phyloP scores from a whole-genome alignment of 176 grass and related monocot genomes.

The Paspalum notatum region DNA sequence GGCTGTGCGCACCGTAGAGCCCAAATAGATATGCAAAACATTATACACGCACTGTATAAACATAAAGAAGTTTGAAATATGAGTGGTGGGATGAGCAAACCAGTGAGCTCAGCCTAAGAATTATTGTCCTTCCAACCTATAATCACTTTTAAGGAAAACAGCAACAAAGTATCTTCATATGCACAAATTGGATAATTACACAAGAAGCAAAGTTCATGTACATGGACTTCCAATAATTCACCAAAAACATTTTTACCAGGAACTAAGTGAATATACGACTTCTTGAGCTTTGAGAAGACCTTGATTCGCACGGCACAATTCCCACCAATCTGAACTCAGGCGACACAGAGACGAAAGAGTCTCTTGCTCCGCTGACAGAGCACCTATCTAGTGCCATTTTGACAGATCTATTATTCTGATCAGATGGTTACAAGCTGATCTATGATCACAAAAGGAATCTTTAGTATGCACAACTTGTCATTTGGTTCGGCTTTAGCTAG shows the following conservation, averaged over 20 bases:
- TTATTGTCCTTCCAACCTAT: background rate
- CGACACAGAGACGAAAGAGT: background rate
- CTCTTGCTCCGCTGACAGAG: background rate
- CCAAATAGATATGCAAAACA: too few relatives aligned
- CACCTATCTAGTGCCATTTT: conserved; percentile 12
- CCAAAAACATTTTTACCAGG: conserved; percentile 1
- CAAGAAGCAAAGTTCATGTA: background rate
- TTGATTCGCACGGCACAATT: background rate
- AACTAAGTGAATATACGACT: background rate
- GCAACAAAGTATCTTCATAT: background rate
- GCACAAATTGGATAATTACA: background rate
- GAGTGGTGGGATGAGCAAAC: too few relatives aligned
- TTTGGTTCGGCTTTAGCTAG: conserved; percentile 13
- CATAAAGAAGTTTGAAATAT: too few relatives aligned
- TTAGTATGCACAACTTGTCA: conserved; percentile 10
- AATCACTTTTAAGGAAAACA: background rate
- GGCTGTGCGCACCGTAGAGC: too few relatives aligned
- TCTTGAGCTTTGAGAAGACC: background rate
- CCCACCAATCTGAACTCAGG: background rate
- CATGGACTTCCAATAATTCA: background rate
- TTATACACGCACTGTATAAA: too few relatives aligned
- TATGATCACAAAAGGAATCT: conserved; percentile 15
- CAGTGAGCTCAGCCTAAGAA: background rate
- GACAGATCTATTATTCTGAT: background rate
- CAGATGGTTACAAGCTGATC: conserved; percentile 5